These are phyloP conservation scores for Meredithiella fracta DNA, from an alignment of 2,329 filamentous ascomycete genomes.

Conservation along the genomic window DNA sequence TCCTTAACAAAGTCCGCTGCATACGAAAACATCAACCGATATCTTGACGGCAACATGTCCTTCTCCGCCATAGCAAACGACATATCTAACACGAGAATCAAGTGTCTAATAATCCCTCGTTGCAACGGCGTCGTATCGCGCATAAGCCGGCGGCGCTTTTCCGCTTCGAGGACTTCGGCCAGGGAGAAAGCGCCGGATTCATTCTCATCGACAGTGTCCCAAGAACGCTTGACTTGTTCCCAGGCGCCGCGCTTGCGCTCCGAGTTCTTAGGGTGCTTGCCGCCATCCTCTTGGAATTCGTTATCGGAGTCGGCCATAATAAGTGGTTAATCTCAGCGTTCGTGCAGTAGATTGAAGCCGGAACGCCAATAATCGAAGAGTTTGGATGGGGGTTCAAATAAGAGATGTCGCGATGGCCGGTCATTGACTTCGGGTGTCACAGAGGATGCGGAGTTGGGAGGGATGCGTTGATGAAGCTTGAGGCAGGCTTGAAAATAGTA, in stretches of 20 bases:
- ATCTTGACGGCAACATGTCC: conserved; percentile 76
- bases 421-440: too few species aligned
- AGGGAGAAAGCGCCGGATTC: conserved; percentile 66
- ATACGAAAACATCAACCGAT: conserved; percentile 66
- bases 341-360: neutral
- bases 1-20: conserved; percentile 78
- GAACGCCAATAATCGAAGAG: neutral
- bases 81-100: conserved; percentile 81
- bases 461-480: neutral
- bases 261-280: conserved; percentile 18
- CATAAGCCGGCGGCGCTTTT: conserved; percentile 64
- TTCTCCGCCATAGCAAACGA: conserved; percentile 91
- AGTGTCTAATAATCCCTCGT: conserved; percentile 90
- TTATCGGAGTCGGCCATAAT: conserved; percentile 58
- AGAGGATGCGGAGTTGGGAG: neutral
- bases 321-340: too few species aligned
- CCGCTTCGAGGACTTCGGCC: conserved; percentile 59
- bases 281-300: conserved; percentile 46
- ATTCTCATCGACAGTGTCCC: conserved; percentile 62
- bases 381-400: neutral
- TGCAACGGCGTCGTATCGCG: conserved; percentile 83
- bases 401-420: too few species aligned
- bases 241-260: conserved; percentile 35
- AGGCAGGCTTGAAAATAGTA: too few species aligned
- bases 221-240: conserved; percentile 50